Evolutionary conservation across 2,329 filamentous ascomycete species (phyloP).

Genomic region (Ceratocystis cubensis): DNA sequence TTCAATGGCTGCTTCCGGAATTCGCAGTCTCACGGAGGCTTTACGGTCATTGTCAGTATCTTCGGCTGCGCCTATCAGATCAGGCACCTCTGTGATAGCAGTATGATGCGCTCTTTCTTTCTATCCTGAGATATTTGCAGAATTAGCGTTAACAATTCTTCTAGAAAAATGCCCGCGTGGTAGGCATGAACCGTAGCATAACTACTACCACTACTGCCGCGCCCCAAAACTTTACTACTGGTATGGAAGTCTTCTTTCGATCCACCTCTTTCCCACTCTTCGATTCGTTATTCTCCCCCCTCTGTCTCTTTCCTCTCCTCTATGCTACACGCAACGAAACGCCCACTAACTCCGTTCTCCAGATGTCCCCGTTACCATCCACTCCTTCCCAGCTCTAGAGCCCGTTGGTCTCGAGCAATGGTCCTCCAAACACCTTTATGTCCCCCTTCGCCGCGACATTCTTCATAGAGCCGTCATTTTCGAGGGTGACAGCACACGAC

Average conservation of each 20-base stretch:
- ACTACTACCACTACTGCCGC: conserved; percentile 38
- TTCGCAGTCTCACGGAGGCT: conserved; percentile 41
- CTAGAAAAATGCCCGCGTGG: background rate
- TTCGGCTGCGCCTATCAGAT: background rate
- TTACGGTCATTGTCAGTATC: conserved; percentile 33
- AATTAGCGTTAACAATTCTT: background rate
- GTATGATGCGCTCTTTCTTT: background rate
- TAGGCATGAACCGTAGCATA: conserved; percentile 35
- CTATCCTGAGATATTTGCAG: too few relatives aligned
- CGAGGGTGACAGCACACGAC: conserved; percentile 78
- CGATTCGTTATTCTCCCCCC: background rate
- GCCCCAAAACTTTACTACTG: conserved; percentile 35
- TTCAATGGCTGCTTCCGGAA: conserved; percentile 37
- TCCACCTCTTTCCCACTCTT: too few relatives aligned
- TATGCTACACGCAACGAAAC: background rate
- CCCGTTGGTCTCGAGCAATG: conserved; percentile 67
- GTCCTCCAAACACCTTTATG: conserved; percentile 66
- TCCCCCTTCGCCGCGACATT: conserved; percentile 81
- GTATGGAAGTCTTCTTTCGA: conserved; percentile 27
- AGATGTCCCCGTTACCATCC: conserved; percentile 70
- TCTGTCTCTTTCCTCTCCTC: background rate
- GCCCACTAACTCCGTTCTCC: conserved; percentile 31
- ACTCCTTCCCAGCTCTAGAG: conserved; percentile 81
- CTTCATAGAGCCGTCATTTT: conserved; percentile 85
- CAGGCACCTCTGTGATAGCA: background rate